Base-by-base conservation (phyloP, 1,139 yeast species). In the Candida albicans region DNA sequence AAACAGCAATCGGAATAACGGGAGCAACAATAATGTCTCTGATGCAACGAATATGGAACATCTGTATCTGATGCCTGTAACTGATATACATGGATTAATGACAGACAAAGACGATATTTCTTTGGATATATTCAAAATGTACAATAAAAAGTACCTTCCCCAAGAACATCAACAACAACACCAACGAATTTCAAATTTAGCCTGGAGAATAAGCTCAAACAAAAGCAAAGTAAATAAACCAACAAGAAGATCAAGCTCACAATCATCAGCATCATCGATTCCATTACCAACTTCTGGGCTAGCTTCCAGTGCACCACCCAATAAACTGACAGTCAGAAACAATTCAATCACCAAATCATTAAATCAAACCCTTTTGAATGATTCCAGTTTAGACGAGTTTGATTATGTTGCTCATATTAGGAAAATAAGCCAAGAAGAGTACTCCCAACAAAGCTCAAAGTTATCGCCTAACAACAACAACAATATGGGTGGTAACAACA, bases 321-420 rank as follows among this genome's bases (percentile, higher is more conserved):
- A 5, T 18, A 42, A 38, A 31, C 44, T 47, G 39, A 47, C 45
- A 11, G 41, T 42, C 8, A 39, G 48, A 13, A 38, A 44, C 30
- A 43, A 40, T 14, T 44, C 48, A 2, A 29, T 44, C 14, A 24
- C 43, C 9, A 31, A 36, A n/a, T 37, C 44, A 10, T 22, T 37
- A 12, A 31, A 24, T 15, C 22, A 41, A 24, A 26, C 22, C 14
- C 18, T 37, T 4, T 22, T 43, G 22, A 53, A 56, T 37, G 66
- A 62, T 41, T 66, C 72, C 6, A 64, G 56, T 47, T 51, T 65
- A 36, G 77, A 71, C 43, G 77, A 72, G 42, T 73, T 73, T 52
- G 78, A 73, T 56, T 73, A 73, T 49, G 77, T 73, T 28, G 76
- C 76, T 18, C 79, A 73, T 49, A 72, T 73, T 29, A 57, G 76